Evolutionary conservation across 1,139 yeast species (phyloP).

Genomic region (Blastobotrys malaysiensis): DNA sequence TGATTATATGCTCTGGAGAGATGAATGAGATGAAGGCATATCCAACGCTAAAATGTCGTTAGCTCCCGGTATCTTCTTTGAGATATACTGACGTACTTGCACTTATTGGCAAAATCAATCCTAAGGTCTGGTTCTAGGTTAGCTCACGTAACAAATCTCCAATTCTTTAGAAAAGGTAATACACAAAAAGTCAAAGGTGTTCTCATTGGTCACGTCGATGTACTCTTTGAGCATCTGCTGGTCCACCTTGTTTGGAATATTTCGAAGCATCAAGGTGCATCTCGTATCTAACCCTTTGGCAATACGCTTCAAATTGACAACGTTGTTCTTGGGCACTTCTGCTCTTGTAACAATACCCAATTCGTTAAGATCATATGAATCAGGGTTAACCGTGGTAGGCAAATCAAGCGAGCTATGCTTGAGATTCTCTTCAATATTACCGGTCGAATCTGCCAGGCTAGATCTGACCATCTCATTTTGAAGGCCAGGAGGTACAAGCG

Average conservation of each 20-base stretch:
- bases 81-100: constrained; percentile 33
- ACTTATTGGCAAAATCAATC: constrained; percentile 45
- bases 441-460: constrained; percentile 1
- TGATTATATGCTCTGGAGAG: constrained; percentile 40
- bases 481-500: not conserved
- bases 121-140: constrained; percentile 36
- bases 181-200: constrained; percentile 52
- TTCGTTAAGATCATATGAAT: constrained; percentile 1
- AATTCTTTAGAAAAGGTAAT: no score
- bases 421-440: constrained; percentile 14
- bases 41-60: constrained; percentile 34
- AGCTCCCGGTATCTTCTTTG: not conserved
- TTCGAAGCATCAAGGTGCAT: constrained; percentile 46
- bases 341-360: constrained; percentile 27
- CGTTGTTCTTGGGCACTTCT: constrained; percentile 31
- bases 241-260: constrained; percentile 46
- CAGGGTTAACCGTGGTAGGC: not conserved
- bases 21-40: constrained; percentile 49
- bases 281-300: constrained; percentile 40
- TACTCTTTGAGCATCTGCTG: constrained; percentile 42
- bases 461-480: constrained; percentile 1
- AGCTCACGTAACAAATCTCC: no score
- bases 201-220: constrained; percentile 42
- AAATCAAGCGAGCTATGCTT: constrained; percentile 20
- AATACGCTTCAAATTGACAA: constrained; percentile 36